These are phyloP conservation scores for Metarhizium robertsii DNA, from an alignment of 2,329 filamentous ascomycete species.

Conservation along the genomic window DNA sequence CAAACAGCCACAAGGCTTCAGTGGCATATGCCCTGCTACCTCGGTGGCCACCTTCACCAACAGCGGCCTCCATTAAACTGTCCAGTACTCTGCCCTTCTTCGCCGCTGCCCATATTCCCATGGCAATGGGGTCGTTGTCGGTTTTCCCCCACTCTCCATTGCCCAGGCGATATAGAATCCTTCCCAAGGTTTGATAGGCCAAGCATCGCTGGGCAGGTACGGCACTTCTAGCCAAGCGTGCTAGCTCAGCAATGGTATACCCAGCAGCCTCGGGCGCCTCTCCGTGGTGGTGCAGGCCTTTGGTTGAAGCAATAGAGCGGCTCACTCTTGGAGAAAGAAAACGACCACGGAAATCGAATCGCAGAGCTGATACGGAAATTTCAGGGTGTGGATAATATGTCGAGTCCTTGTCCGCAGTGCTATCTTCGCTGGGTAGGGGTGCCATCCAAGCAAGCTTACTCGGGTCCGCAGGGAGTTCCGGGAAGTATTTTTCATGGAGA, in stretches of 20 bases:
- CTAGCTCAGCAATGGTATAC: constrained; percentile 83
- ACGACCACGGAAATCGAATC: constrained; percentile 79
- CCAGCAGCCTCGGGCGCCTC: constrained; percentile 88
- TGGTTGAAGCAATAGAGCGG: constrained; percentile 62
- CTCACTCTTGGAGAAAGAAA: constrained; percentile 71
- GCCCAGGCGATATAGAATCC: constrained; percentile 76
- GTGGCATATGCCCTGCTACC: constrained; percentile 78
- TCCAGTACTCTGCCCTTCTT: constrained; percentile 70
- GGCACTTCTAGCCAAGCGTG: constrained; percentile 67
- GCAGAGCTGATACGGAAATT: constrained; percentile 66
- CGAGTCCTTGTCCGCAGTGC: constrained; percentile 56
- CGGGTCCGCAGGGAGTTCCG: constrained; percentile 74
- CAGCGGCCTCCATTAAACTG: constrained; percentile 67
- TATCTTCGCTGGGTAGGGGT: constrained; percentile 55
- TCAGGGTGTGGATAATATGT: constrained; percentile 74
- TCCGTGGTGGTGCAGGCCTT: constrained; percentile 88
- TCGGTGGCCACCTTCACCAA: constrained; percentile 58
- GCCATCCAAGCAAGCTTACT: constrained; percentile 86
- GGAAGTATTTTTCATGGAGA: constrained; percentile 90
- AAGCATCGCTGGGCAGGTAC: constrained; percentile 84
- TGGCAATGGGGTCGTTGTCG: constrained; percentile 50
- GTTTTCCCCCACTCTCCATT: constrained; percentile 57
- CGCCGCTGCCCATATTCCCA: constrained; percentile 74
- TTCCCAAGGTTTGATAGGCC: constrained; percentile 82
- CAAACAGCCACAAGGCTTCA: constrained; percentile 80